These are phyloP conservation scores for Paratrypanosoma confusum DNA, from an alignment of 208 protist species.

Conservation along the genomic window DNA sequence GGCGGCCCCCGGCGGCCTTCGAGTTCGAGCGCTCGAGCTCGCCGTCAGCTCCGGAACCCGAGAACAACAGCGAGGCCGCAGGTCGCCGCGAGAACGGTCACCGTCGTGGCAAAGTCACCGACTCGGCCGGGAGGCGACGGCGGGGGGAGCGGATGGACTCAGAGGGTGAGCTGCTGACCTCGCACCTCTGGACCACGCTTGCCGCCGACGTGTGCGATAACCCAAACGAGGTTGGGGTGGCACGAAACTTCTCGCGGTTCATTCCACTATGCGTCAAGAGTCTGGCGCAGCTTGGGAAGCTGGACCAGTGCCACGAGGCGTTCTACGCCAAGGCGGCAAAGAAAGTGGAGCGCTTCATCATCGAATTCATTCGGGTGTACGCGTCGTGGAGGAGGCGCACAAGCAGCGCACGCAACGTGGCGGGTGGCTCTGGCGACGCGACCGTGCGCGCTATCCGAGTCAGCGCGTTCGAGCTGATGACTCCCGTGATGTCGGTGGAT, in stretches of 20 bases:
- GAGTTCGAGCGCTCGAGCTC: too few relatives aligned
- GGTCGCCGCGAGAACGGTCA: slow-evolving; percentile 2
- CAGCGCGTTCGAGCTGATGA: slow-evolving; percentile 40
- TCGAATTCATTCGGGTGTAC: slow-evolving; percentile 67
- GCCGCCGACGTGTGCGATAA: slow-evolving; percentile 27
- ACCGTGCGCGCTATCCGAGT: slow-evolving; percentile 49
- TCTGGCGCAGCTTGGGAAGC: slow-evolving; percentile 36
- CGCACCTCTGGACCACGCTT: too few relatives aligned
- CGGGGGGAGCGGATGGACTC: not conserved
- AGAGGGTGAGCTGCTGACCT: not conserved
- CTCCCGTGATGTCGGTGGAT: slow-evolving; percentile 45
- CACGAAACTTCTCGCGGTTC: slow-evolving; percentile 52
- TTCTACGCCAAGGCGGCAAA: slow-evolving; percentile 51
- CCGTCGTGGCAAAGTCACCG: not conserved
- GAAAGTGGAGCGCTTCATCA: slow-evolving; percentile 56
- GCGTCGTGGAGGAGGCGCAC: slow-evolving; percentile 47
- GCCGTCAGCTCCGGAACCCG: too few relatives aligned
- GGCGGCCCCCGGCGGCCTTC: too few relatives aligned
- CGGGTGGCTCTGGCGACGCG: slow-evolving; percentile 14
- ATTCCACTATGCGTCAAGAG: slow-evolving; percentile 70
- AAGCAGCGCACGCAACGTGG: slow-evolving; percentile 16
- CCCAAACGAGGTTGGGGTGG: slow-evolving; percentile 26
- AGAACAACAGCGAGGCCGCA: slow-evolving; percentile 12
- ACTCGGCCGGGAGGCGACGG: not conserved
- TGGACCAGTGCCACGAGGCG: slow-evolving; percentile 60